Base-by-base conservation (phyloP, 768 basidiomycete species). In the Neoboletus magnificus region DNA sequence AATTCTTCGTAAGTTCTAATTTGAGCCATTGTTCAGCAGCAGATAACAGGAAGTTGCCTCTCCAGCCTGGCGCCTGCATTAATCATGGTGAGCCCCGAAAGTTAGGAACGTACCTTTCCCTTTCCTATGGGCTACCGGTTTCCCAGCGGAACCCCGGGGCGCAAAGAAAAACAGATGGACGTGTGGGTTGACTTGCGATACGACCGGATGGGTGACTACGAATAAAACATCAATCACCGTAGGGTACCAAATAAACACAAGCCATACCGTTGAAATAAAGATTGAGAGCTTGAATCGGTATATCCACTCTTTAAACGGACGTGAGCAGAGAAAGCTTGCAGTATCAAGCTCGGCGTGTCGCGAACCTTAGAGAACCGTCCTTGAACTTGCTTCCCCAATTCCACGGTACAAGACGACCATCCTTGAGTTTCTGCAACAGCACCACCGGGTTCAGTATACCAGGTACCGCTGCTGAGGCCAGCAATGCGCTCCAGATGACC, bases 81-180 rank as follows among this genome's bases (percentile, higher is more conserved):
- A 54, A 8, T 49, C 12, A 27, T 22, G 42, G 13, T 50, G 20
- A 44, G 25, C 13, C 15, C 13, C 25, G 6, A 2, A 22, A n/a
- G 13, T 50, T 5, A 5, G 35, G 22, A 15, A 36, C 46, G 11
- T 48, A 85, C 89, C 93, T 83, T 92, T 96, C 39, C 92, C 93
- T 71, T 91, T 93, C 11, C 93, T 81, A 70, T 97, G 94, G 5
- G 93, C 91, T 0, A 98, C 96, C 0, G 97, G 97, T 64, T 88
- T 89, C 33, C 95, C 95, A 10, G 89, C 86, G 0, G 91, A 91
- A 18, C 92, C 93, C 63, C 87, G 77, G 56, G 91, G 89, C 2
- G 93, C 93, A 67, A 96, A 98, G 76, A 97, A 96, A 72, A 97
- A 97, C 20, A 98, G 68, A 71, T 97, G 94, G 9, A 97, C 89